Evolutionary conservation across 352 stramenopile genomes (phyloP).

Genomic region (Phytophthora boehmeriae): DNA sequence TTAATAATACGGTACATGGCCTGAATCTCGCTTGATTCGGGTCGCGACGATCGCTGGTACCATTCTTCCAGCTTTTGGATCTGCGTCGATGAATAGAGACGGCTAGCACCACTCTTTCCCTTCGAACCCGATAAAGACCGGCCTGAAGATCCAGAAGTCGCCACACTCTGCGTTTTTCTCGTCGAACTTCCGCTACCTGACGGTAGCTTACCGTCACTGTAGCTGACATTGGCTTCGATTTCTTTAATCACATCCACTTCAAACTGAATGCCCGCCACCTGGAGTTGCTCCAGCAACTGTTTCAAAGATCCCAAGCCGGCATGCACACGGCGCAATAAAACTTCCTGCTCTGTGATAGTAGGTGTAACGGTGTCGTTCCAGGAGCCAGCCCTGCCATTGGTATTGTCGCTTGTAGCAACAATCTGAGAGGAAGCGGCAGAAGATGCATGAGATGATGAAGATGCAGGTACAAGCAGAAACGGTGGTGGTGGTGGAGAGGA

Average conservation of each 20-base stretch:
- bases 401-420: constrained; percentile 38
- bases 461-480: constrained; percentile 46
- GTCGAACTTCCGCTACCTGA: constrained; percentile 15
- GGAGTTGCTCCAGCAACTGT: constrained; percentile 76
- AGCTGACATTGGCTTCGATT: constrained; percentile 58
- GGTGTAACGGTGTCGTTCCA: constrained; percentile 19
- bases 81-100: constrained; percentile 86
- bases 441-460: constrained; percentile 40
- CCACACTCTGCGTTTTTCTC: constrained; percentile 35
- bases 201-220: constrained; percentile 55
- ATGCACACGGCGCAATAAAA: constrained; percentile 58
- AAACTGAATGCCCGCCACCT: constrained; percentile 82
- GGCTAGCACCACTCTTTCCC: constrained; percentile 79
- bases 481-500: constrained; percentile 36
- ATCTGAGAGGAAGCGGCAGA: constrained; percentile 39
- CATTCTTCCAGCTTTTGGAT: constrained; percentile 91
- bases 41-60: constrained; percentile 84
- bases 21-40: constrained; percentile 86
- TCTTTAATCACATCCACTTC: constrained; percentile 87
- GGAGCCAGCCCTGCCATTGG: constrained; percentile 19
- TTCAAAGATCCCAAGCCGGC: constrained; percentile 71
- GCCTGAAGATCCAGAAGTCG: constrained; percentile 30
- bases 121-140: constrained; percentile 51
- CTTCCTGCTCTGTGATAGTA: constrained; percentile 38
- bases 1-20: constrained; percentile 92